Base-by-base conservation (phyloP, 1,284 basidiomycete genomes). In the Vanrija sp. region DNA sequence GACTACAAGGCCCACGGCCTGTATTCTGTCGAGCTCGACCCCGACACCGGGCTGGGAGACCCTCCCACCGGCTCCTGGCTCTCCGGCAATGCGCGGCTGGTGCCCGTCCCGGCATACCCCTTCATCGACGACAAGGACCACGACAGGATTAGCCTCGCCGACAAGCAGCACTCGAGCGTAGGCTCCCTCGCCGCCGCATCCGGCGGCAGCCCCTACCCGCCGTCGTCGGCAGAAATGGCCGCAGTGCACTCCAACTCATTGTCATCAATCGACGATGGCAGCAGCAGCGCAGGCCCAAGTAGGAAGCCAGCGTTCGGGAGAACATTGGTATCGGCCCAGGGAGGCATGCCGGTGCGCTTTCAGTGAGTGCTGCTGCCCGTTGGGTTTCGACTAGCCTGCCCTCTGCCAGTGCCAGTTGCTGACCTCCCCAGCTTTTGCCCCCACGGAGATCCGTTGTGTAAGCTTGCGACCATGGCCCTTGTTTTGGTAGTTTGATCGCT, bases 51-150 rank as follows among this genome's bases (percentile, higher is more conserved):
- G 34, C 34, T 34, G 10, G 9, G 34, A 8, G 34, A 34, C 34
- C 34, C 9, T 5, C 40, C 40, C n/a, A 42, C n/a, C 7, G 38
- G 42, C 8, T 49, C 51, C 39, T 61, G 59, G 59, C 28, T 51
- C 2, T 51, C 42, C 14, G 51, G 60, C 15, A 51, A 53, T 44
- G 63, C 59, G 2, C 28, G 26, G 2, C 48, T 65, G 18, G 28
- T 43, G 1, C 57, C 61, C 2, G 50, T 49, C 4, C 44, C 52
- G 2, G 52, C 55, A 3, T 63, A 60, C 38, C 63, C 65, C 2
- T 26, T 55, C 23, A 43, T 65, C 23, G 23, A 52, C 9, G 54
- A 54, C 8, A 34, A 34, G 34, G 34, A 12, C 7, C 3, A 21
- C 9, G n/a, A 42, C 40, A 21, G 6, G 34, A 34, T 12, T 12